phyloP scores from a whole-genome alignment of 805 yeast genomes.

The Yarrowia osloensis region DNA sequence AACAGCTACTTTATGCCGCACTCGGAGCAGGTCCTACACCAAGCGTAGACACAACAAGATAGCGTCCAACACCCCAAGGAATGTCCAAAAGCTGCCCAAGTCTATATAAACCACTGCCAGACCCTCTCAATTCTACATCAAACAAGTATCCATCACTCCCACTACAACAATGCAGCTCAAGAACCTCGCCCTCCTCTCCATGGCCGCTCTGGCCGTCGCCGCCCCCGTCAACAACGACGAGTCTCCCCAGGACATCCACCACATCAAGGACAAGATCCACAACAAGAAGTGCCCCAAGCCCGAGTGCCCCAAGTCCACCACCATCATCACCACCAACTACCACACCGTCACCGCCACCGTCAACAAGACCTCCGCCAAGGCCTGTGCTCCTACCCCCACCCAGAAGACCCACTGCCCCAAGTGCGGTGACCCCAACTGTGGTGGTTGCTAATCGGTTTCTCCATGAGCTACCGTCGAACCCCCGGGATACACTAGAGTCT shows the following conservation, averaged over 20 bases:
- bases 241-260: conserved; percentile 21
- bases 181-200: conserved; percentile 24
- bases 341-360: not conserved
- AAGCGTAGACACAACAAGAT: not conserved
- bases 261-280: conserved; percentile 20
- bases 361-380: too few species aligned
- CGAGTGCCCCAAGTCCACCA: conserved; percentile 19
- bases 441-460: conserved; percentile 6
- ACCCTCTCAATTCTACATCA: not conserved
- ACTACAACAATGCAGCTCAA: conserved; percentile 28
- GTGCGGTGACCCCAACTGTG: conserved; percentile 18
- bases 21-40: not conserved
- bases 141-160: not conserved
- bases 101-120: not conserved
- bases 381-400: conserved; percentile 12
- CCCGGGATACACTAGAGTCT: not conserved
- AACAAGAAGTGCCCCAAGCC: conserved; percentile 25
- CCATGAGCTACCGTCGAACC: not conserved
- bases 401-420: conserved; percentile 13
- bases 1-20: not conserved
- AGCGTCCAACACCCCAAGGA: not conserved
- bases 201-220: conserved; percentile 27
- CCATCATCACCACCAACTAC: not conserved
- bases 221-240: conserved; percentile 18
- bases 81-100: not conserved